Percentiles rank a stretch among this genome's conserved stretches.
Evolutionary conservation across 257 asterid genomes (phyloP).

Genomic region (Catharanthus roseus): DNA sequence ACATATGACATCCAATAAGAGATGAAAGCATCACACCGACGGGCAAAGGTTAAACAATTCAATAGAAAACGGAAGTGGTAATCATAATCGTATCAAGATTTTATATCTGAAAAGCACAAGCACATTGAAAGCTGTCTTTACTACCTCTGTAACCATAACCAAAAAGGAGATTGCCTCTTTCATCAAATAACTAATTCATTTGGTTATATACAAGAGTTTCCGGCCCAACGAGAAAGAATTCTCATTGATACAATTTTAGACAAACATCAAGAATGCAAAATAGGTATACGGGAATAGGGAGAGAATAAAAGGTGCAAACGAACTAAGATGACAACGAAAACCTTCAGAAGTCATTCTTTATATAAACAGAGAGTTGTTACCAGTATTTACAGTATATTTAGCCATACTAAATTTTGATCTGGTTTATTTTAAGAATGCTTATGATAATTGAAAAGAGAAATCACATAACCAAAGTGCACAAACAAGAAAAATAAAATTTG

Average conservation of each 20-base stretch:
- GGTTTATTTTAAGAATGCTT: neutral
- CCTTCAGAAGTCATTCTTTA: neutral
- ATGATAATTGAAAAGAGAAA: neutral
- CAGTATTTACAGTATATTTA: neutral
- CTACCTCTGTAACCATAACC: neutral
- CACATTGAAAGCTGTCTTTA: neutral
- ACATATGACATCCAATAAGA: constrained; percentile 9
- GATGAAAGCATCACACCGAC: neutral
- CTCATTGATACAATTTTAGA: neutral
- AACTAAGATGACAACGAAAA: neutral
- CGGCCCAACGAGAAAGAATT: neutral
- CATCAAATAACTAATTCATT: neutral
- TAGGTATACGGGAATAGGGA: neutral
- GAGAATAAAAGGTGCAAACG: neutral
- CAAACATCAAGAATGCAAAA: neutral
- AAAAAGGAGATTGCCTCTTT: neutral
- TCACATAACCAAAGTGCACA: neutral
- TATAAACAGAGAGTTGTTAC: neutral
- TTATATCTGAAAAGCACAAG: neutral
- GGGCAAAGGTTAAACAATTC: neutral
- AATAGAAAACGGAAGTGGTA: neutral
- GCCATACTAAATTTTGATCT: neutral
- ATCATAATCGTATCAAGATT: neutral
- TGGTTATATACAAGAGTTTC: neutral
- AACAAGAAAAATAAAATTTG: neutral